Conservation (phyloP, 768 basidiomycete genomes). For the Collybia nuda region DNA sequence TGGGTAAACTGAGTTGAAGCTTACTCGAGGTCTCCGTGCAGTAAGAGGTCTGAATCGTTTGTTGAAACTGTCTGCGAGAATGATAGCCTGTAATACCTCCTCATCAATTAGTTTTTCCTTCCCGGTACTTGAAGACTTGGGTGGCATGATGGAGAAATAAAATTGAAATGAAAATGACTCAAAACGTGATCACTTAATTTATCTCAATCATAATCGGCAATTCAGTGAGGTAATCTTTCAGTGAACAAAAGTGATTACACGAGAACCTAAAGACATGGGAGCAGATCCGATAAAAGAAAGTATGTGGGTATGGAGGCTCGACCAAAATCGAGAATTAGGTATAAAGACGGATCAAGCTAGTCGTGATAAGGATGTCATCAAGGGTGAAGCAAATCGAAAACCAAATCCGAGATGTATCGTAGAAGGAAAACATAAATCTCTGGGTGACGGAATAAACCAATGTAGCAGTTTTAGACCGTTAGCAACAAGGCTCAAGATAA, state of each 20-base stretch:
- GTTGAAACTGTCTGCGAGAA: conserved; percentile 97
- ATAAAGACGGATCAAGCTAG: conserved; percentile 60
- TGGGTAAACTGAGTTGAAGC: conserved; percentile 21
- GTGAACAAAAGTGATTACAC: conserved; percentile 52
- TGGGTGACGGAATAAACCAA: conserved; percentile 6
- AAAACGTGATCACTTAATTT: conserved; percentile 10
- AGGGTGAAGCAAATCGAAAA: conserved; percentile 47
- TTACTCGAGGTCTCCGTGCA: conserved; percentile 79
- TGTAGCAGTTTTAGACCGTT: conserved; percentile 1
- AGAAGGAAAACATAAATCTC: conserved; percentile 30
- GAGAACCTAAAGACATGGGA: conserved; percentile 54
- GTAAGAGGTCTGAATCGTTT: conserved; percentile 91
- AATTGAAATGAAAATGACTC: conserved; percentile 20
- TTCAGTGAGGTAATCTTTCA: no score
- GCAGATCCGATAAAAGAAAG: conserved; percentile 58
- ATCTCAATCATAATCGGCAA: not conserved
- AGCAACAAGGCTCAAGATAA: conserved; percentile 23
- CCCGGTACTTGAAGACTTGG: conserved; percentile 50
- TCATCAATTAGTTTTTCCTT: conserved; percentile 77
- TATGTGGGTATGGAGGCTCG: conserved; percentile 59
- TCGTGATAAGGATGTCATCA: conserved; percentile 58
- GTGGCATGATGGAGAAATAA: conserved; percentile 49
- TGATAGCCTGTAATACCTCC: conserved; percentile 89
- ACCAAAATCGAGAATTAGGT: conserved; percentile 68
- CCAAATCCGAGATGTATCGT: conserved; percentile 63